Evolutionary conservation across 441 rosid genomes (phyloP), one percentile per base, ranked within the genome.

Genomic region (Adansonia madagascariensis): DNA sequence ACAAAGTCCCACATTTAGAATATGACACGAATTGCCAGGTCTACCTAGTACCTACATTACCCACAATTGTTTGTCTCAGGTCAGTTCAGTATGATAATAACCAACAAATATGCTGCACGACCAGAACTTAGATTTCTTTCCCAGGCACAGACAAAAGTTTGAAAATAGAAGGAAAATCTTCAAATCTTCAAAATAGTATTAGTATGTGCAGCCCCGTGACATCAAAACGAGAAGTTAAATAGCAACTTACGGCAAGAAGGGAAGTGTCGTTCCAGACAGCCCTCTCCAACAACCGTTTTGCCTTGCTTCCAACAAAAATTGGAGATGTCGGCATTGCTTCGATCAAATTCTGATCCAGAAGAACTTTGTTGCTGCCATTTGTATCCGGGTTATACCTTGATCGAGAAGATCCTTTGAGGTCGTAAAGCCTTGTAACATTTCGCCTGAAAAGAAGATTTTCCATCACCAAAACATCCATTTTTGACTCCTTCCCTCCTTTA

Each of bases 211-310:
- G 24, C 46, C 22, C 18, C 18, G 3, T 44, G 57, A 59, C 10
- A 75, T 50, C 65, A 73, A 8, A 41, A 72, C 20, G 9, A 53
- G 66, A 46, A 55, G n/a, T 11, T 59, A 73, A 75, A 73, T 62
- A 39, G 7, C 59, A 72, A 81, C 86, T 86, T 86, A 90, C 94
- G 75, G 94, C 94, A 57, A 91, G 94, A 82, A 91, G 90, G 55
- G 86, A 81, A 78, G 95, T 91, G 79, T 91, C 94, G 2, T 90
- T 91, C 95, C 94, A 91, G 74, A 91, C 92, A 12, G 95, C 95
- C 83, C 95, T 84, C 84, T 86, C 95, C 71, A 91, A 83, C 77
- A 90, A 80, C 66, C 89, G 86, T 77, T 91, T 91, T 47, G 95
- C 92, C 82, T 84, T 90, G 86, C 86, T 89, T 75, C 95, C 92